A percentile compares a stretch with the other conserved stretches of the same genome.
phyloP scores from a whole-genome alignment of 1,284 basidiomycete genomes.

The Cutaneotrichosporon cavernicola region DNA sequence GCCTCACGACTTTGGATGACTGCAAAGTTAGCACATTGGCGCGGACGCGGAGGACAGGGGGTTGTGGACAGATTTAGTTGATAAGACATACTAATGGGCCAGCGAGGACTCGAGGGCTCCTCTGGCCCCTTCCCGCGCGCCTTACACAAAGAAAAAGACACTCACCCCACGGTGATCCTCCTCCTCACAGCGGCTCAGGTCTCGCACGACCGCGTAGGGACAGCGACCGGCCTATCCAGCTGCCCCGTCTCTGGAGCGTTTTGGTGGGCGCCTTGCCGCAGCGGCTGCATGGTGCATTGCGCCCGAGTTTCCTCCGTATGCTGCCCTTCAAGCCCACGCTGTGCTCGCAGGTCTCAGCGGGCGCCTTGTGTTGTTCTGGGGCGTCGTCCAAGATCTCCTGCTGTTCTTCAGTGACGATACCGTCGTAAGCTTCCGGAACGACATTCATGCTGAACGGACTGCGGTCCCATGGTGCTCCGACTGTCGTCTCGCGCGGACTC shows the following conservation, averaged over 20 bases:
- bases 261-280: not conserved
- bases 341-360: not conserved
- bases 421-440: not conserved
- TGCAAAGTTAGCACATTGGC: not conserved
- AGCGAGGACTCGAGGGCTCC: not conserved
- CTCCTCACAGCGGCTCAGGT: not conserved
- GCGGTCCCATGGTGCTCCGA: not conserved
- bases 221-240: not conserved
- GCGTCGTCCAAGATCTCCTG: not conserved
- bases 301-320: constrained; percentile 3
- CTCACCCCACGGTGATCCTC: not conserved
- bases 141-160: not conserved
- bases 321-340: not conserved
- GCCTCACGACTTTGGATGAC: not conserved
- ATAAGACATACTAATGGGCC: not conserved
- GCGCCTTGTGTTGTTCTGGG: not conserved
- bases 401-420: not conserved
- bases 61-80: too few relatives aligned
- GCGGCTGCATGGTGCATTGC: not conserved
- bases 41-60: too few relatives aligned
- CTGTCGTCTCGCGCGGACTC: not conserved
- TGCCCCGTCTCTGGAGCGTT: not conserved
- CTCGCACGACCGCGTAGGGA: not conserved
- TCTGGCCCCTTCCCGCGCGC: too few relatives aligned
- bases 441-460: not conserved